Conservation (phyloP, 2,329 filamentous ascomycete species). For the Falciphora oryzae region DNA sequence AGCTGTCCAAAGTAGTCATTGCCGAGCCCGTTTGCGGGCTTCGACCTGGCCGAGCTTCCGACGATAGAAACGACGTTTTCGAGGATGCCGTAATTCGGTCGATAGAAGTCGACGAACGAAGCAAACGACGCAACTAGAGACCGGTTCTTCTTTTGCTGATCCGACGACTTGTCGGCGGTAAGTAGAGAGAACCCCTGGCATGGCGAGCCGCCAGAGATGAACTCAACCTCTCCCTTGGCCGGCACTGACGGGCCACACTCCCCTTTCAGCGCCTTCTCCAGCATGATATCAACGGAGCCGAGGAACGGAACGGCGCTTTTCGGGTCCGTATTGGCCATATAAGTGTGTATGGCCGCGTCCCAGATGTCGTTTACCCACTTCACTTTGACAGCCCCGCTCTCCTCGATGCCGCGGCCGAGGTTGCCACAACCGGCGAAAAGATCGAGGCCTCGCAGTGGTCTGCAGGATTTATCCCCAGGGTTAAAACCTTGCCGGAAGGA, state of each 20-base stretch:
- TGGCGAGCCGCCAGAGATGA: slow-evolving; percentile 68
- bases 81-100: slow-evolving; percentile 67
- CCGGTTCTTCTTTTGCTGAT: slow-evolving; percentile 59
- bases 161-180: slow-evolving; percentile 51
- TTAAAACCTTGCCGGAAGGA: slow-evolving; percentile 46
- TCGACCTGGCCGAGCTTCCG: slow-evolving; percentile 29
- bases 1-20: slow-evolving; percentile 66
- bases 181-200: slow-evolving; percentile 69
- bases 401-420: slow-evolving; percentile 70
- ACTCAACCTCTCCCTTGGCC: slow-evolving; percentile 55
- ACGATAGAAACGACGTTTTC: slow-evolving; percentile 73
- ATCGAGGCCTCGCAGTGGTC: slow-evolving; percentile 56
- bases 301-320: slow-evolving; percentile 48
- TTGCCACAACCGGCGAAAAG: slow-evolving; percentile 76
- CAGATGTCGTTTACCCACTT: slow-evolving; percentile 64
- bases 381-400: slow-evolving; percentile 60
- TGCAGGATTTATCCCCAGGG: slow-evolving; percentile 25
- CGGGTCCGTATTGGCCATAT: slow-evolving; percentile 57
- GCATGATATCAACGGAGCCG: slow-evolving; percentile 67
- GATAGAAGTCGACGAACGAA: slow-evolving; percentile 67
- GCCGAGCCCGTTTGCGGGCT: slow-evolving; percentile 28
- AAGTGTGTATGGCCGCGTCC: slow-evolving; percentile 60
- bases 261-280: slow-evolving; percentile 49
- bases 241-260: slow-evolving; percentile 43
- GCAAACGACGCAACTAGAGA: slow-evolving; percentile 74